These are phyloP conservation scores for Phaeosphaeriaceae sp. DNA, from an alignment of 2,329 filamentous ascomycete genomes.

Conservation along the genomic window DNA sequence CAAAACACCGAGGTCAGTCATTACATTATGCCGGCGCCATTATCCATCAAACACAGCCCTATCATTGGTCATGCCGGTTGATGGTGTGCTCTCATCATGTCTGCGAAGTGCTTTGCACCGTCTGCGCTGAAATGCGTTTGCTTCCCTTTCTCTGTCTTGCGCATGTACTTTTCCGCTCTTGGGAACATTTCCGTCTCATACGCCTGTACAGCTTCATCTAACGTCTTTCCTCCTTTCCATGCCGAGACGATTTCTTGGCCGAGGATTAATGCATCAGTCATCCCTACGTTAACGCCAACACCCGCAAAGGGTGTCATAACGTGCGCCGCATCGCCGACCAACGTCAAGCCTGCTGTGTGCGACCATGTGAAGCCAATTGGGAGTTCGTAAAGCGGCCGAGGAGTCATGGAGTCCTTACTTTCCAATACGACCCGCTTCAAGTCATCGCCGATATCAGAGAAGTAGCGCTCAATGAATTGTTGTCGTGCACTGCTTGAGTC, in stretches of 20 bases:
- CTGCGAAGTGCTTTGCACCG: constrained; percentile 27
- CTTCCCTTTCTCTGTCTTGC: constrained; percentile 31
- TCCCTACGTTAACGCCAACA: constrained; percentile 65
- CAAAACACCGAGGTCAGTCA: not conserved
- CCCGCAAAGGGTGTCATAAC: constrained; percentile 66
- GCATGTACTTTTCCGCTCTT: constrained; percentile 22
- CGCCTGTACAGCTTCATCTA: constrained; percentile 23
- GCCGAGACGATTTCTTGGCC: constrained; percentile 38
- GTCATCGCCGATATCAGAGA: constrained; percentile 44
- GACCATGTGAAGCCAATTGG: constrained; percentile 61
- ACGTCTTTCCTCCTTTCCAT: constrained; percentile 23
- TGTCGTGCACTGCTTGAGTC: constrained; percentile 47
- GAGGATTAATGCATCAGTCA: constrained; percentile 62
- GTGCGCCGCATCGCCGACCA: constrained; percentile 68
- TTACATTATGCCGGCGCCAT: not conserved
- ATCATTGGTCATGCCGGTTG: constrained; percentile 1
- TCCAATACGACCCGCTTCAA: constrained; percentile 29
- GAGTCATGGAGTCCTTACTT: constrained; percentile 18
- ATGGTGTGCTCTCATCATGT: constrained; percentile 27
- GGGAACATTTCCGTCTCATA: constrained; percentile 39
- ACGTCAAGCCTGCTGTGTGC: constrained; percentile 57
- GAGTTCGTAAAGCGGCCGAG: constrained; percentile 59
- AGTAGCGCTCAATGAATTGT: constrained; percentile 28
- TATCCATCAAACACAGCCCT: not conserved
- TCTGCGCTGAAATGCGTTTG: constrained; percentile 25